Base-by-base conservation (phyloP, 2,329 filamentous ascomycete genomes). In the Akanthomyces lecanii region DNA sequence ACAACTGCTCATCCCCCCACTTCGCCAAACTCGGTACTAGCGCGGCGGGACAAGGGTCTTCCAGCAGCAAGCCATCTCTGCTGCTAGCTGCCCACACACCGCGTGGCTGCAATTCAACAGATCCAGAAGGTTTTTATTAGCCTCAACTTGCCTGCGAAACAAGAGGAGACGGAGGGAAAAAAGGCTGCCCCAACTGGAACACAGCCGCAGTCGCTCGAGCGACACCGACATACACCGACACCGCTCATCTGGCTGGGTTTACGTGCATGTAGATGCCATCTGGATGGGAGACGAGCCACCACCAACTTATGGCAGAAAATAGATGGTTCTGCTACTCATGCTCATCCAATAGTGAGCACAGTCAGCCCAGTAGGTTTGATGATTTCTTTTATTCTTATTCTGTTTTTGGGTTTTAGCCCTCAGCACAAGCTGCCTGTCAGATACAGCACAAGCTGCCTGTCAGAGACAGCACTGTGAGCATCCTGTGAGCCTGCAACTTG, bases 51-150 rank as follows among this genome's bases (percentile, higher is more conserved):
- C 44, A 58, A 48, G 55, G 28, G 42, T 48, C 55, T 55, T 8
- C 6, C 52, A 21, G 28, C 54, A 57, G 54, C 54, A 47, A 25
- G 42, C 55, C 30, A 58, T 57, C 50, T 30, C 11, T 51, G 50
- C 33, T 33, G 50, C n/a, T 21, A 23, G 50, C n/a, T 38, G 50
- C 8, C 33, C 50, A 16, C 42, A 47, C 54, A 47, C 54, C 18
- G 54, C 25, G 58, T 50, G 58, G 50, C 58, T 45, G 57, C 50
- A 47, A 61, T 61, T 61, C 58, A 61, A 61, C 58, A 61, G 58
- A 61, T 61, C 58, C 58, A 45, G 33, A 33, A 54, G 50, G 36
- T 42, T 60, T 61, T 61, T 16, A 25, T 61, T 61, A 61, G 58
- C 47, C 58, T 61, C 48, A 61, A 60, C 45, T 40, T 36, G 16